Evolutionary conservation across 352 stramenopile species (phyloP).

Genomic region (Pythium rishiriense): DNA sequence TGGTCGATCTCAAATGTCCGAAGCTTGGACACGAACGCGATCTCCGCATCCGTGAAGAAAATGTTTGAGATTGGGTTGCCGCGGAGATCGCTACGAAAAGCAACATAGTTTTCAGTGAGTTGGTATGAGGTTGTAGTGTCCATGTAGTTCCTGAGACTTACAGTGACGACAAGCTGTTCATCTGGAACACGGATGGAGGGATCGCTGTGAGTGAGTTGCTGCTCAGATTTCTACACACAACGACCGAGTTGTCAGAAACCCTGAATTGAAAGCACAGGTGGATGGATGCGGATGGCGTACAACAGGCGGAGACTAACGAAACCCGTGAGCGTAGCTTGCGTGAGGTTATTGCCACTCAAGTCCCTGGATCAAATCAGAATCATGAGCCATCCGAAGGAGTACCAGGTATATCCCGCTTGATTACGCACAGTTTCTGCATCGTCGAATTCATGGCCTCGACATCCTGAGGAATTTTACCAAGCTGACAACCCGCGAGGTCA

Average conservation of each 20-base stretch:
- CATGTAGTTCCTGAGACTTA: no score
- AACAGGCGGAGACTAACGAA: slow-evolving; percentile 18
- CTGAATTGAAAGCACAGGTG: not conserved
- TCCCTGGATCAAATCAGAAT: slow-evolving; percentile 13
- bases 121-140: not conserved
- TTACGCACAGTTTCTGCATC: slow-evolving; percentile 25
- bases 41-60: slow-evolving; percentile 9
- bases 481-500: slow-evolving; percentile 13
- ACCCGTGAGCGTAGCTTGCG: not conserved
- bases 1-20: slow-evolving; percentile 24
- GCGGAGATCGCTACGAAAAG: slow-evolving; percentile 15
- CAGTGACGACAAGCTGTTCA: slow-evolving; percentile 22
- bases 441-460: slow-evolving; percentile 17
- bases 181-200: slow-evolving; percentile 15
- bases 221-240: slow-evolving; percentile 8
- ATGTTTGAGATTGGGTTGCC: slow-evolving; percentile 24
- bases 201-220: slow-evolving; percentile 22
- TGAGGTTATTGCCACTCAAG: slow-evolving; percentile 21
- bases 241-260: not conserved
- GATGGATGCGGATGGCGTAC: slow-evolving; percentile 9
- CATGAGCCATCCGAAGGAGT: not conserved
- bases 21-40: slow-evolving; percentile 23
- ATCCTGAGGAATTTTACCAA: slow-evolving; percentile 16
- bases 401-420: not conserved
- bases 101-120: not conserved